Percentiles rank a stretch among this genome's conserved stretches.
Conservation (phyloP, 768 basidiomycete species). For the Suillus variegatus region DNA sequence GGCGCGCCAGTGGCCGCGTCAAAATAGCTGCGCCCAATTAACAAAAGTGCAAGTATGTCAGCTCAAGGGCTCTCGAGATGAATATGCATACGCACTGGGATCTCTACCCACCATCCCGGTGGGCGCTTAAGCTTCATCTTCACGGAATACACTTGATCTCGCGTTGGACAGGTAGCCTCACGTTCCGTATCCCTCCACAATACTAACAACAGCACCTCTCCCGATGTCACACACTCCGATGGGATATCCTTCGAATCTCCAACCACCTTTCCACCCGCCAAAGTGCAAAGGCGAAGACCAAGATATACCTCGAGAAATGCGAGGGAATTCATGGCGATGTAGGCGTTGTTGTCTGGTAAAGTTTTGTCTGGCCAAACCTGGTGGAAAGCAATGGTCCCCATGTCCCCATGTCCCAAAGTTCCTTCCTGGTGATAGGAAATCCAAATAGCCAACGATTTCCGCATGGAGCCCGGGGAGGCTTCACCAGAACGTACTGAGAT, state of each 20-base stretch:
- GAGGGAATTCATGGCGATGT: not conserved
- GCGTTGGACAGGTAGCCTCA: not conserved
- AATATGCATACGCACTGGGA: not conserved
- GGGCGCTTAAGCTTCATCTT: not conserved
- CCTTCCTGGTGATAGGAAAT: not conserved
- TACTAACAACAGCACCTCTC: not conserved
- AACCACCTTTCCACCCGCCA: not conserved
- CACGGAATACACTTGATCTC: not conserved
- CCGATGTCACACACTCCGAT: not conserved
- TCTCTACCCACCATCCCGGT: slow-evolving; percentile 1
- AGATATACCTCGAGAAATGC: not conserved
- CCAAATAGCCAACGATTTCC: not conserved
- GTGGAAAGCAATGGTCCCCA: not conserved
- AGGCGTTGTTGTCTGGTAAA: not conserved
- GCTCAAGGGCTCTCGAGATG: not conserved
- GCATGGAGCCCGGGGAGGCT: not conserved
- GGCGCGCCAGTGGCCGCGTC: no score
- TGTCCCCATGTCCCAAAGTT: not conserved
- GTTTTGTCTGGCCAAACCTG: not conserved
- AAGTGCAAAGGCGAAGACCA: not conserved
- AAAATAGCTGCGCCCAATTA: no score
- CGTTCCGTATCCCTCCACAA: not conserved
- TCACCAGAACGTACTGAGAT: not conserved
- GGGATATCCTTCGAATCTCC: not conserved
- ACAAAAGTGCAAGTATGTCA: not conserved